Percentiles rank a stretch among this genome's conserved stretches.
These are phyloP conservation scores for Coffea humblotiana DNA, from an alignment of 305 asterid genomes.

Conservation along the genomic window DNA sequence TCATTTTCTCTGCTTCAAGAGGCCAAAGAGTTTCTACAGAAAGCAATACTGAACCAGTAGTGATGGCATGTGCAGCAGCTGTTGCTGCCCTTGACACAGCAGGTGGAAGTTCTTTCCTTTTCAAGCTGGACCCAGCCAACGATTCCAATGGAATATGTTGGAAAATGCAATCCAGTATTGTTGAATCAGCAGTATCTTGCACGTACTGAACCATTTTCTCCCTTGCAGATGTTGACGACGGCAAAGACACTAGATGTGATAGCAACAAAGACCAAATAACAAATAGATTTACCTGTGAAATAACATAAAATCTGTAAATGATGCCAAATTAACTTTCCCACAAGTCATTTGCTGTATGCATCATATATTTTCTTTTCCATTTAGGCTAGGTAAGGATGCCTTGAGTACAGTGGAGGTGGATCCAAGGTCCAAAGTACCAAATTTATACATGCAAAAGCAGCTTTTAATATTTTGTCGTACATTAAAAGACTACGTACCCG, in stretches of 20 bases:
- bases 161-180: constrained; percentile 83
- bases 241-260: constrained; percentile 70
- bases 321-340: not conserved
- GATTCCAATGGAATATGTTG: constrained; percentile 81
- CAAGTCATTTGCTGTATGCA: not conserved
- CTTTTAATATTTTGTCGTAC: not conserved
- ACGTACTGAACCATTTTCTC: constrained; percentile 82
- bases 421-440: not conserved
- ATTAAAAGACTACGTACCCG: constrained; percentile 52
- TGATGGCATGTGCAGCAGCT: constrained; percentile 75
- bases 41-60: constrained; percentile 57
- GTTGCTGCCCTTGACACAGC: constrained; percentile 65
- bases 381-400: not conserved
- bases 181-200: constrained; percentile 68
- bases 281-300: constrained; percentile 66
- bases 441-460: not conserved
- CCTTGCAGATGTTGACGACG: constrained; percentile 73
- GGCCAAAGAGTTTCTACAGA: constrained; percentile 84
- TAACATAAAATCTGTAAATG: constrained; percentile 5
- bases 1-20: constrained; percentile 60
- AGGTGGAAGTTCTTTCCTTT: constrained; percentile 76
- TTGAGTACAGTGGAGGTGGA: not conserved
- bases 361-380: not conserved
- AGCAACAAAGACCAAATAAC: constrained; percentile 92
- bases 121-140: constrained; percentile 53